These are phyloP conservation scores for Fusarium udum DNA, from an alignment of 2,329 filamentous ascomycete species.

Conservation along the genomic window DNA sequence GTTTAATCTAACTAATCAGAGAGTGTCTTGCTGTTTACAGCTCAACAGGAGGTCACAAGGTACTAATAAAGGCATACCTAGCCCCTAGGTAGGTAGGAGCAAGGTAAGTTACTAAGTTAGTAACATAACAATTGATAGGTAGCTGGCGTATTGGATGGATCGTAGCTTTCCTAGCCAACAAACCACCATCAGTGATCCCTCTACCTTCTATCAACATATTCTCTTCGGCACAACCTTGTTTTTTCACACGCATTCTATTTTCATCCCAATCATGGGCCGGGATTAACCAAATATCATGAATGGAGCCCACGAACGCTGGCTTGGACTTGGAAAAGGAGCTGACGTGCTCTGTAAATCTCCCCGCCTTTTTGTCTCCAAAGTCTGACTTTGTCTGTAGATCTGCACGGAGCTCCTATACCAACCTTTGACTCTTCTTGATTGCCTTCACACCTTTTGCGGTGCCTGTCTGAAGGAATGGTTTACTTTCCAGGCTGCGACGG, in stretches of 20 bases:
- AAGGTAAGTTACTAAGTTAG: neutral
- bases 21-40: too few species aligned
- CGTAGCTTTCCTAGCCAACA: conserved; percentile 21
- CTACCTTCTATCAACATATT: conserved; percentile 23
- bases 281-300: conserved; percentile 48
- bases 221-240: conserved; percentile 10
- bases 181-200: conserved; percentile 13
- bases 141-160: neutral
- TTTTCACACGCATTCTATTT: conserved; percentile 3
- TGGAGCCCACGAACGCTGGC: conserved; percentile 61
- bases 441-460: conserved; percentile 95
- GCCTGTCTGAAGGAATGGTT: conserved; percentile 98
- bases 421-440: conserved; percentile 90
- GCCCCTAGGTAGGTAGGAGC: neutral
- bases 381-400: conserved; percentile 68
- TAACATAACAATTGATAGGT: neutral
- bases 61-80: neutral
- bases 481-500: conserved; percentile 74
- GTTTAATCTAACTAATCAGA: too few species aligned
- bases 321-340: conserved; percentile 91
- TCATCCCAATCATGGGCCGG: conserved; percentile 29
- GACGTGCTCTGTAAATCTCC: conserved; percentile 79
- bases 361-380: conserved; percentile 23
- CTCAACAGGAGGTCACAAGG: neutral
- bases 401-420: conserved; percentile 95